phyloP scores from a whole-genome alignment of 73 alveolate species.

The Durusdinium trenchii region DNA sequence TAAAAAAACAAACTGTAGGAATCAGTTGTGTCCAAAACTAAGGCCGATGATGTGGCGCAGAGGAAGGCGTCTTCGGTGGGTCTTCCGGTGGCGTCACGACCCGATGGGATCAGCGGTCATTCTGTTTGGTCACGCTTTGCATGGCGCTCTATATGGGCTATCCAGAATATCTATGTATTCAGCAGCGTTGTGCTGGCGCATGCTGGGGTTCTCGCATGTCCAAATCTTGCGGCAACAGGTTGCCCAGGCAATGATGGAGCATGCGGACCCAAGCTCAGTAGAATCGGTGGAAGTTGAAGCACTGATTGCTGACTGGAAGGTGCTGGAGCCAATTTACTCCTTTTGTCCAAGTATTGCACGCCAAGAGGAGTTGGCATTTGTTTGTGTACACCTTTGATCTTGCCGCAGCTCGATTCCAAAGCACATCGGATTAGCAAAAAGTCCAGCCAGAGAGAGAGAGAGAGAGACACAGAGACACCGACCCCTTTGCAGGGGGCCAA shows the following conservation, averaged over 20 bases:
- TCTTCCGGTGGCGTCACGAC: background rate
- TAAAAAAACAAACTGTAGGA: no score
- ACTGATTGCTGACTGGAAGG: background rate
- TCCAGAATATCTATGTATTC: background rate
- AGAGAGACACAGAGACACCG: background rate
- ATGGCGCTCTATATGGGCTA: background rate
- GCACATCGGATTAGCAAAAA: background rate
- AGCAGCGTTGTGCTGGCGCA: background rate
- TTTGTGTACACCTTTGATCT: background rate
- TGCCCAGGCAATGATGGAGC: conserved; percentile 73
- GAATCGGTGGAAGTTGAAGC: background rate
- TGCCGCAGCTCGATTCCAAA: background rate
- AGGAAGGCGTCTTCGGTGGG: background rate
- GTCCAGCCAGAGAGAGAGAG: background rate
- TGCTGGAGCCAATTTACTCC: background rate
- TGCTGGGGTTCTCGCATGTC: no score
- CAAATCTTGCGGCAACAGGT: background rate
- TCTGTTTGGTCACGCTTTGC: background rate
- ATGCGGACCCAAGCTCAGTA: conserved; percentile 46
- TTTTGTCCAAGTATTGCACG: no score
- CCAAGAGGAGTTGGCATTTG: background rate
- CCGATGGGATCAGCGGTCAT: background rate
- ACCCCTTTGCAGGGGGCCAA: no score
- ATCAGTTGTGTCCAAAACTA: no score
- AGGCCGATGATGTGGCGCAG: conserved; percentile 79